Base-by-base conservation (phyloP, 2,329 filamentous ascomycete genomes). In the Coniosporium tulheliwenetii region DNA sequence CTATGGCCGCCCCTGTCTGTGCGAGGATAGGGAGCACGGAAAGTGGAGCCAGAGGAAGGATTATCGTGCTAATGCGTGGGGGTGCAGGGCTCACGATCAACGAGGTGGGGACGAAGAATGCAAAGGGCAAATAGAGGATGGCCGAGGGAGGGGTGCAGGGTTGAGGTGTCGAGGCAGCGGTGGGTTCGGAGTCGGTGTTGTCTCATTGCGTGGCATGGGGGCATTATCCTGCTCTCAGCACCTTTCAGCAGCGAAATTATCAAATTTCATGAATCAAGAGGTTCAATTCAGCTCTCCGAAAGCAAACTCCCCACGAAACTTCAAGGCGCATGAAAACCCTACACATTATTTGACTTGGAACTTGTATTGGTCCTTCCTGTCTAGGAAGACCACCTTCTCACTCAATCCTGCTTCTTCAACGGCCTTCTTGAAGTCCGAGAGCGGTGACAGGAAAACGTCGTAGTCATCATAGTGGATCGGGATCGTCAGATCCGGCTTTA, bases 391-490 rank as follows among this genome's bases (percentile, higher is more conserved):
- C 2, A 79, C 73, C 47, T 67, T 66, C 2, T 69, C 59, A 10
- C 53, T 50, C 46, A 73, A 55, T 1, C 71, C 72, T 2, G 67
- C 69, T 38, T 64, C 60, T 31, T 67, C 56, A 2, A 80, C 66
- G 34, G 66, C 67, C 41, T 65, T 66, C 56, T 72, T 69, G 50
- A 81, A 81, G 42, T 79, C 74, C 1, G 62, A 58, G 43, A 79
- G 52, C n/a, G 72, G 67, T 13, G 69, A 74, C 41, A 73, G 44
- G 48, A 81, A 75, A 2, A 76, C 71, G 46, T 73, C 67, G 47
- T 81, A 81, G 48, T 79, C 75, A 52, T 79, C 75, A 50, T 67
- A 78, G 51, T 79, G 75, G 32, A 79, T 70, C 3, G 76, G 75
- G 36, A 81, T 72, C 5, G 73, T 79, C 39, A 79, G 42, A 16